Conservation (phyloP, 176 grass and related monocot genomes). For the Coix lacrymajobi region DNA sequence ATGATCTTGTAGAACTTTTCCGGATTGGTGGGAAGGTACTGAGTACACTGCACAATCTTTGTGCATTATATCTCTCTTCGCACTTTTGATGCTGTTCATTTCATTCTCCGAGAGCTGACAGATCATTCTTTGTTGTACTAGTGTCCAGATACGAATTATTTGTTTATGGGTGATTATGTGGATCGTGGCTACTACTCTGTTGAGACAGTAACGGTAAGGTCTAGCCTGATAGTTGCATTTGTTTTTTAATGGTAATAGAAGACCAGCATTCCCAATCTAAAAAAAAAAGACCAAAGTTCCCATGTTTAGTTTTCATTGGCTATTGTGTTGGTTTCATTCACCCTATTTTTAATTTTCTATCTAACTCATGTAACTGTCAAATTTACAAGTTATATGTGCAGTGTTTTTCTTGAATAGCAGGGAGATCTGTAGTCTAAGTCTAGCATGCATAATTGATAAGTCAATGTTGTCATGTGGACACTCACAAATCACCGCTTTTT, state of each 20-base stretch:
- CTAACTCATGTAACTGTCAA: neutral
- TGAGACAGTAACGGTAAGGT: constrained; percentile 83
- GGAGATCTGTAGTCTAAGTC: neutral
- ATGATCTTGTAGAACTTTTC: constrained; percentile 81
- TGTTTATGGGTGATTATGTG: constrained; percentile 96
- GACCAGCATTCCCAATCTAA: neutral
- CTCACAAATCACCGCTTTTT: neutral
- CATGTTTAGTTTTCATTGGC: neutral
- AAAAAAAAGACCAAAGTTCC: neutral
- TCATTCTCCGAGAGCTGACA: constrained; percentile 14
- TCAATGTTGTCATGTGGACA: neutral
- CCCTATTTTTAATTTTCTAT: neutral
- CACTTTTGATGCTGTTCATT: neutral
- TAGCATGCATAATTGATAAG: neutral
- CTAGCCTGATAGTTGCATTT: neutral
- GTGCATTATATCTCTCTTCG: neutral
- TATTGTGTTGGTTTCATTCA: neutral
- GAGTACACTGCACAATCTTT: neutral
- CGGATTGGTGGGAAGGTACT: constrained; percentile 77
- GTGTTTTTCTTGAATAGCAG: neutral
- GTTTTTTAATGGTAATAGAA: neutral
- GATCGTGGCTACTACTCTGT: constrained; percentile 95
- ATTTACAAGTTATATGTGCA: neutral
- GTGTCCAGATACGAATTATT: constrained; percentile 92
- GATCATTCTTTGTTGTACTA: constrained; percentile 30